Evolutionary conservation across 2,329 filamentous ascomycete genomes (phyloP).

Genomic region (Microsporum audouinii): DNA sequence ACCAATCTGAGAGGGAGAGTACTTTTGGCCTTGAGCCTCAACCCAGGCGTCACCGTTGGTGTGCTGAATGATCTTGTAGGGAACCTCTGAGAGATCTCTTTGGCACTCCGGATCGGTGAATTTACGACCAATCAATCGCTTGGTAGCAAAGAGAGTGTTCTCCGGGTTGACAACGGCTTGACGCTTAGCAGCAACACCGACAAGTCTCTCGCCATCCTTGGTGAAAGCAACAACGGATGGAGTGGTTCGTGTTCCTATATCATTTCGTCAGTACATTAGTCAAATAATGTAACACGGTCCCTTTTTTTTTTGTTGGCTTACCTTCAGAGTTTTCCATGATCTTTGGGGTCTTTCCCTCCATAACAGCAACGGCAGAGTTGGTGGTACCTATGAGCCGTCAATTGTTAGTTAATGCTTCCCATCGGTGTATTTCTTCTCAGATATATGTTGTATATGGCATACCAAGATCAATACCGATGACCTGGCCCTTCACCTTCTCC

Average conservation of each 20-base stretch:
- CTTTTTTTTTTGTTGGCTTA: slow-evolving; percentile 30
- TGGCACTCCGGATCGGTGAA: slow-evolving; percentile 89
- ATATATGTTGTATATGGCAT: slow-evolving; percentile 28
- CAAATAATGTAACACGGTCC: slow-evolving; percentile 8
- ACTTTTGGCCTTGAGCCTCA: slow-evolving; percentile 82
- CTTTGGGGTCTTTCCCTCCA: slow-evolving; percentile 90
- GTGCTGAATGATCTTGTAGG: slow-evolving; percentile 98
- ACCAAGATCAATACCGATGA: slow-evolving; percentile 98
- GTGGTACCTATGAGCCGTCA: slow-evolving; percentile 56
- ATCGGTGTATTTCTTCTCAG: not conserved
- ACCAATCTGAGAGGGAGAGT: slow-evolving; percentile 96
- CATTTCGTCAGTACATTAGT: slow-evolving; percentile 9
- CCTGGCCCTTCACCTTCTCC: slow-evolving; percentile 82
- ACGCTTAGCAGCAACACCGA: slow-evolving; percentile 94
- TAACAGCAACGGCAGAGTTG: slow-evolving; percentile 92
- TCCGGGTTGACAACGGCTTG: slow-evolving; percentile 97
- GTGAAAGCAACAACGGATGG: slow-evolving; percentile 93
- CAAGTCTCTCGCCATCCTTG: slow-evolving; percentile 87
- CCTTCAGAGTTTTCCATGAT: slow-evolving; percentile 98
- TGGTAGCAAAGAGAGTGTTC: slow-evolving; percentile 96
- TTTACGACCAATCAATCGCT: slow-evolving; percentile 97
- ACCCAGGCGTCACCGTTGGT: slow-evolving; percentile 95
- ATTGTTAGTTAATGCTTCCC: not conserved
- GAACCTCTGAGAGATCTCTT: slow-evolving; percentile 92
- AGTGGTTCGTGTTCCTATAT: slow-evolving; percentile 69